phyloP scores from a whole-genome alignment of 1,139 yeast species.

The Saccharomyces hybrid region DNA sequence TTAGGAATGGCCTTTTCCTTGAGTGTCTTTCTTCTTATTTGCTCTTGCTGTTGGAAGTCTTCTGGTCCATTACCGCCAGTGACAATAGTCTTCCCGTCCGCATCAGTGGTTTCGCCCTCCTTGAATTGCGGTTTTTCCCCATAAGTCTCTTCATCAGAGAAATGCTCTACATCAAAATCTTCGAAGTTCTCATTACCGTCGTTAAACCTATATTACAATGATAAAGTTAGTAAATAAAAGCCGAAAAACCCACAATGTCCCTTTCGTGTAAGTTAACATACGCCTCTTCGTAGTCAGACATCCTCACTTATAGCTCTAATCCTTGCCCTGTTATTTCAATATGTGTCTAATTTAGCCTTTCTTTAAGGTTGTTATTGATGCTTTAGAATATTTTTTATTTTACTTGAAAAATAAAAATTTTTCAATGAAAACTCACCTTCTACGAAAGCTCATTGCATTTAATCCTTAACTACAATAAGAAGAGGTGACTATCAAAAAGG shows the following conservation, averaged over 20 bases:
- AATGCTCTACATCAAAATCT: slow-evolving; percentile 74
- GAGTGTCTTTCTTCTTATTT: slow-evolving; percentile 55
- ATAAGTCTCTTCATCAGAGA: slow-evolving; percentile 53
- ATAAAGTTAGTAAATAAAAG: background rate
- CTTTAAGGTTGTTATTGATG: background rate
- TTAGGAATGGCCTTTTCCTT: slow-evolving; percentile 83
- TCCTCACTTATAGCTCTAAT: slow-evolving; percentile 11
- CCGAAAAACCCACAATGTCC: background rate
- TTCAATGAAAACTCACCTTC: background rate
- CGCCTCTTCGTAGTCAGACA: slow-evolving; percentile 48
- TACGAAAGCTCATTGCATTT: background rate
- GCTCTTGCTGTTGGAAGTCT: slow-evolving; percentile 39
- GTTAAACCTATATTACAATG: slow-evolving; percentile 39
- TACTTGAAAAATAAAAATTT: background rate
- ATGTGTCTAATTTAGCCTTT: background rate
- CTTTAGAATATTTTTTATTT: background rate
- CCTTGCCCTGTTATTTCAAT: background rate
- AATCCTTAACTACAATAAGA: background rate
- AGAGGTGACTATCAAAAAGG: background rate
- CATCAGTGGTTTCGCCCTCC: slow-evolving; percentile 34
- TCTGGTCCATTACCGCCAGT: slow-evolving; percentile 61
- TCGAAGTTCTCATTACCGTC: slow-evolving; percentile 76
- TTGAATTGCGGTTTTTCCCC: slow-evolving; percentile 27
- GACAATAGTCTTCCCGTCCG: slow-evolving; percentile 57
- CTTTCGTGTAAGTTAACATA: slow-evolving; percentile 19